phyloP scores from a whole-genome alignment of 2,329 filamentous ascomycete species.

The Sporothrix curviconia region DNA sequence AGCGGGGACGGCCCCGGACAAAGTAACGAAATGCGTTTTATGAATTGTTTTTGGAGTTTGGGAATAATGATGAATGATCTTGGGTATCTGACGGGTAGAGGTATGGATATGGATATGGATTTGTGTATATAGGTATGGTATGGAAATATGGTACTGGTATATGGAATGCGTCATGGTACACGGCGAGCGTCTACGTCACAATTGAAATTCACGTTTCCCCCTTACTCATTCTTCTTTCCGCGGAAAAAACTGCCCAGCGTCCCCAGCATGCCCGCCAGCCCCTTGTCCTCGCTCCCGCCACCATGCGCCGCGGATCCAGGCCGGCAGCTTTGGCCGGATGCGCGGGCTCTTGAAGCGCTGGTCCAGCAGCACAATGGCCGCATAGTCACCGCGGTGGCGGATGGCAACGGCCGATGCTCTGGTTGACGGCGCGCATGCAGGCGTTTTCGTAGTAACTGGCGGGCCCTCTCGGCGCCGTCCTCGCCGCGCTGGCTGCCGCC shows the following conservation, averaged over 20 bases:
- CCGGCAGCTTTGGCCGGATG: constrained; percentile 73
- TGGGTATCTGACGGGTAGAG: no score
- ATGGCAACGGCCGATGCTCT: constrained; percentile 92
- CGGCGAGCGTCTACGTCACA: not conserved
- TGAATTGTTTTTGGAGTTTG: no score
- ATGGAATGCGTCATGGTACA: no score
- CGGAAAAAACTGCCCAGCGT: constrained; percentile 52
- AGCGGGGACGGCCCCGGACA: not conserved
- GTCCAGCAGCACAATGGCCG: constrained; percentile 81
- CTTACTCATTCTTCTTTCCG: constrained; percentile 34
- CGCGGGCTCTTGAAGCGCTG: constrained; percentile 66
- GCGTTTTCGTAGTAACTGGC: constrained; percentile 89
- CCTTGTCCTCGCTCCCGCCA: constrained; percentile 42
- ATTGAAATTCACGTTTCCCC: not conserved
- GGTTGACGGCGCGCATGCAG: constrained; percentile 95
- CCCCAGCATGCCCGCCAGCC: constrained; percentile 54
- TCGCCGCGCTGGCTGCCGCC: not conserved
- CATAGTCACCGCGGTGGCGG: constrained; percentile 80
- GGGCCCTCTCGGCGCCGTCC: constrained; percentile 49
- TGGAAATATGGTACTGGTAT: not conserved
- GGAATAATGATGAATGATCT: no score
- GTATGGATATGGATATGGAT: no score
- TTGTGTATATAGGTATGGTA: no score
- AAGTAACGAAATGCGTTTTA: no score
- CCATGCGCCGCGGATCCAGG: constrained; percentile 74